Base-by-base conservation (phyloP, 2,329 filamentous ascomycete genomes). In the Aureobasidium sp. region DNA sequence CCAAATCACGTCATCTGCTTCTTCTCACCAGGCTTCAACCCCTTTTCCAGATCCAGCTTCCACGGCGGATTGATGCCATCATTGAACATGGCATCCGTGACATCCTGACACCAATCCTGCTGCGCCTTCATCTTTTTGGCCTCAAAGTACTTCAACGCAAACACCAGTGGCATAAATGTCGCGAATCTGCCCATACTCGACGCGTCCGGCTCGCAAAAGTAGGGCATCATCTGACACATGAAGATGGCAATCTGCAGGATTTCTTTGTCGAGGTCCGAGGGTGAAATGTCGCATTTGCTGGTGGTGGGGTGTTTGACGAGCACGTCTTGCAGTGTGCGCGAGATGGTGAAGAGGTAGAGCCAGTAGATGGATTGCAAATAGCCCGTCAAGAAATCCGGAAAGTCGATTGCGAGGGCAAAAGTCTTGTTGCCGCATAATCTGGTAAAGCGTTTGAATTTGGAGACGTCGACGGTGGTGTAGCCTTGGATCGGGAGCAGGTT, bases 171-270 rank as follows among this genome's bases (percentile, higher is more conserved):
- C 40, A 54, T 45, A 7, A 54, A 54, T 6, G 41, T 45, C 8
- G 52, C 40, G 10, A 54, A 54, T 16, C 41, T 22, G 6, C 52
- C 52, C 40, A 42, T 54, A 2, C 41, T 48, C 8, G 40, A 29
- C 19, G 52, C 30, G 6, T 34, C 32, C 8, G 52, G 41, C 16
- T 54, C 40, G 41, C 52, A 54, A 35, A 45, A 54, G 11, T 39
- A 48, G 25, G 52, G 41, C 27, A 54, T 47, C 32, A 45, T 39
- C 41, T 54, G 52, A 25, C 41, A 48, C 40, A 54, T 47, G 34
- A 40, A 37, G 30, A 54, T 47, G 4, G 41, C 41, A 19, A 22
- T 34, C 14, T 48, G 40, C 90, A 89, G 66, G 90, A 89, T 68
- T 77, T 83, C 66, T 71, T 72, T 58, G 56, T 68, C 63, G 6